These are phyloP conservation scores for Arxiozyma telluris DNA, from an alignment of 1,139 yeast genomes.

Conservation along the genomic window DNA sequence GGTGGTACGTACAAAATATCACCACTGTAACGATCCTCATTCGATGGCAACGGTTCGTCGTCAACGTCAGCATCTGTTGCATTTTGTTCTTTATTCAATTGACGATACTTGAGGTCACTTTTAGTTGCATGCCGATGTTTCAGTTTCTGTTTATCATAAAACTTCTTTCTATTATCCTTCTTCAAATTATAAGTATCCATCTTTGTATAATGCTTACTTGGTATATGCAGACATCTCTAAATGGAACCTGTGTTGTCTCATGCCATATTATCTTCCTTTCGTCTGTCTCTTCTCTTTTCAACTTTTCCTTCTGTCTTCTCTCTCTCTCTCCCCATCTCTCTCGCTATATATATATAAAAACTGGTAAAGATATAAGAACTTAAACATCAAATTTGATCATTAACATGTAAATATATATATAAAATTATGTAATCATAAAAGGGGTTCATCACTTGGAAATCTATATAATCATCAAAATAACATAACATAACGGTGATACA, in stretches of 20 bases:
- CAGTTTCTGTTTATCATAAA: constrained; percentile 28
- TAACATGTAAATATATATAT: neutral
- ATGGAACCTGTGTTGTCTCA: neutral
- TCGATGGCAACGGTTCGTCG: neutral
- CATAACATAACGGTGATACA: no score
- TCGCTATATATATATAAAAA: no score
- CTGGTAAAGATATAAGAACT: no score
- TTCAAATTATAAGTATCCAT: constrained; percentile 26
- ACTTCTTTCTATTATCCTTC: constrained; percentile 27
- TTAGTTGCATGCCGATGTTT: constrained; percentile 29
- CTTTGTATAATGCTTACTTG: neutral
- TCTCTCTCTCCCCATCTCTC: no score
- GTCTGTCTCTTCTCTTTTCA: neutral
- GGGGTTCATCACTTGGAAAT: neutral
- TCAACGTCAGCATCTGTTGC: constrained; percentile 3
- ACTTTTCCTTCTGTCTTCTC: neutral
- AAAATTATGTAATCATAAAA: neutral
- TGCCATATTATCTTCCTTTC: neutral
- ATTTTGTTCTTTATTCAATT: constrained; percentile 10
- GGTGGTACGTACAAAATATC: constrained; percentile 1
- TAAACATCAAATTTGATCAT: neutral
- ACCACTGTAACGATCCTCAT: constrained; percentile 5
- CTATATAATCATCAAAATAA: neutral
- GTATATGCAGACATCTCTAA: no score
- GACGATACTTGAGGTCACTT: constrained; percentile 27